A percentile compares a stretch with the other conserved stretches of the same genome.
Evolutionary conservation across 495 filamentous ascomycete genomes (phyloP).

Genomic region (Penicillium mononematosum): DNA sequence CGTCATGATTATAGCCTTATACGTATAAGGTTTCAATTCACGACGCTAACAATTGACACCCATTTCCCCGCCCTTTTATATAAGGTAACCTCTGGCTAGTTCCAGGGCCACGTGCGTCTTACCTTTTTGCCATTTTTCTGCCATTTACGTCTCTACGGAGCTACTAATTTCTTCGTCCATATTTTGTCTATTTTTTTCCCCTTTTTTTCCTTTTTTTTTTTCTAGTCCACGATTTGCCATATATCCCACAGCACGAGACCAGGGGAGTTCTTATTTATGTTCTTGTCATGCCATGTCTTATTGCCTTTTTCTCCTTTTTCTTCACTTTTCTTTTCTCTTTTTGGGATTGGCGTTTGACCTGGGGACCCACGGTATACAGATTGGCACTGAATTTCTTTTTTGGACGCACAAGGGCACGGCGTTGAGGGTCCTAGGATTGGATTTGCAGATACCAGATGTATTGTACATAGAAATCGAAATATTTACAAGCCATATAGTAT

Average conservation of each 20-base stretch:
- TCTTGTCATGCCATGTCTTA: constrained; percentile 12
- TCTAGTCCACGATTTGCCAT: constrained; percentile 21
- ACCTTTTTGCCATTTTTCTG: constrained; percentile 1
- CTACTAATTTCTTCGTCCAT: constrained; percentile 14
- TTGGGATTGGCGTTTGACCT: constrained; percentile 26
- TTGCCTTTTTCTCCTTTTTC: constrained; percentile 5
- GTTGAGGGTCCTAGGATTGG: constrained; percentile 13
- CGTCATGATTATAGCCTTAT: background rate
- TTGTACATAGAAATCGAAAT: constrained; percentile 31
- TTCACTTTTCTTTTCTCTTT: constrained; percentile 15
- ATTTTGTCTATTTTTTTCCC: constrained; percentile 9
- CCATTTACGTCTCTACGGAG: constrained; percentile 9
- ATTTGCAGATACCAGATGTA: constrained; percentile 24
- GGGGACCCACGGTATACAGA: constrained; percentile 32
- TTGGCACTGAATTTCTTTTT: constrained; percentile 26
- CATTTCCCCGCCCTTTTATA: constrained; percentile 5
- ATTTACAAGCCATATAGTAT: background rate
- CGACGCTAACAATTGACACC: background rate
- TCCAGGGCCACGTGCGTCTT: background rate
- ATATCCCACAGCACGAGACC: constrained; percentile 27
- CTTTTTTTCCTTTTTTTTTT: no score
- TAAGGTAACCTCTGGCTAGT: constrained; percentile 1
- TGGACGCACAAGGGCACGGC: constrained; percentile 15
- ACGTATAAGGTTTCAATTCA: constrained; percentile 1
- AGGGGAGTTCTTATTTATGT: constrained; percentile 16